Evolutionary conservation across 2,329 filamentous ascomycete genomes (phyloP).

Genomic region (Aspergillus fumigatiaffinis): DNA sequence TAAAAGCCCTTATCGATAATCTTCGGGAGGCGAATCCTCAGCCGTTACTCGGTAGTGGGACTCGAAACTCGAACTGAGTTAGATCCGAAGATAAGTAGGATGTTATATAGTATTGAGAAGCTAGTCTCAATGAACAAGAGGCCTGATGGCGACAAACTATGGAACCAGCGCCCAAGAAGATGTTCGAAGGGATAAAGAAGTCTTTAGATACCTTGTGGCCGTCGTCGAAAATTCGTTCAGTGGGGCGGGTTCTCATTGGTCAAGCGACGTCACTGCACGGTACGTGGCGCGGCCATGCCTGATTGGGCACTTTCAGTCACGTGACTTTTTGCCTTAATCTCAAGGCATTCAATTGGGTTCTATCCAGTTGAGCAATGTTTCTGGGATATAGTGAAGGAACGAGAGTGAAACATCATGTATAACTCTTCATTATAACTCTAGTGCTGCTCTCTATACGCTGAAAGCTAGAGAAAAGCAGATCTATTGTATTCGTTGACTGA

Average conservation of each 20-base stretch:
- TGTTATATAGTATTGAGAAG: background rate
- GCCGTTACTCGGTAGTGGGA: background rate
- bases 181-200: conserved; percentile 6
- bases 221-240: conserved; percentile 22
- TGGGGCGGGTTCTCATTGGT: conserved; percentile 25
- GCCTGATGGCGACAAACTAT: background rate
- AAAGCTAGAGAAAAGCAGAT: background rate
- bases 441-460: background rate
- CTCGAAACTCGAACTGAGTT: background rate
- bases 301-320: conserved; percentile 17
- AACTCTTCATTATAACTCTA: background rate
- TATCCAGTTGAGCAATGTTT: background rate
- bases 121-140: background rate
- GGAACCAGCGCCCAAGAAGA: conserved; percentile 5
- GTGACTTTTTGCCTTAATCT: conserved; percentile 12
- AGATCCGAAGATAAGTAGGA: conserved; percentile 1
- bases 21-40: background rate
- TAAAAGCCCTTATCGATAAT: conserved; percentile 42
- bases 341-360: conserved; percentile 1
- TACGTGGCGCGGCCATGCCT: conserved; percentile 18
- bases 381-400: too few relatives aligned
- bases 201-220: background rate
- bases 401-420: background rate
- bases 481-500: conserved; percentile 32
- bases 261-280: conserved; percentile 24